Base-by-base conservation (phyloP, 208 protist genomes). In the Trypanosoma cruzi region DNA sequence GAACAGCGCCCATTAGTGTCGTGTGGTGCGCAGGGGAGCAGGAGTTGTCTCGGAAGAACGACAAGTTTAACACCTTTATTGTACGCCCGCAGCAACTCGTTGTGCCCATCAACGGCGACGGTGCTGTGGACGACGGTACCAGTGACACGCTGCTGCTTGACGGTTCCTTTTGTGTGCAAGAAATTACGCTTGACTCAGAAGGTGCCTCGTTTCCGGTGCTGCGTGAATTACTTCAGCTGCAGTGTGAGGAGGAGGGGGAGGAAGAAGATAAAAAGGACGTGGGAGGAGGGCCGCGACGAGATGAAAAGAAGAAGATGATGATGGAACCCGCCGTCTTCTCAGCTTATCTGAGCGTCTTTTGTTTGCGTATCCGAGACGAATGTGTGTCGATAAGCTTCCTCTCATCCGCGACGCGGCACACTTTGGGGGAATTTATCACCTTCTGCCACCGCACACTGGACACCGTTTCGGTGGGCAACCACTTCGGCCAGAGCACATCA, bases 361-460 rank as follows among this genome's bases (percentile, higher is more conserved):
- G 80, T 61, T 48, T 94, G 7, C 77, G 79, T 14, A 75, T 90
- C 11, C 77, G 85, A 14, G 75, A 79, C 20, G 82, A 82, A 13
- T 91, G 83, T 60, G 85, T 93, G 32, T 86, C 78, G 28, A 85
- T 95, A 7, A 73, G 79, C 67, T 92, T 95, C 71, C 75, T 95
- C 48, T 84, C 85, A 48, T 82, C 89, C 18, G 68, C 78, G n/a
- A 66, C 66, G 61, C 80, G 75, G 26, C 84, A 88, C 76, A 80
- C 80, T 7, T 82, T 89, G 24, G 84, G 83, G 54, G 85, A 89
- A 61, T 86, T 92, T 31, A 62, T 91, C 16, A 82, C 71, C 40
- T 87, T 89, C 53, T 91, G 85, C 72, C 85, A 78, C 42, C 32
- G 84, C 42, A 88, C 85, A 29, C 71, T 95, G 71, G 79, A 92